Base-by-base conservation (phyloP, 1,139 yeast species). In the Debaryomyces fabryi region DNA sequence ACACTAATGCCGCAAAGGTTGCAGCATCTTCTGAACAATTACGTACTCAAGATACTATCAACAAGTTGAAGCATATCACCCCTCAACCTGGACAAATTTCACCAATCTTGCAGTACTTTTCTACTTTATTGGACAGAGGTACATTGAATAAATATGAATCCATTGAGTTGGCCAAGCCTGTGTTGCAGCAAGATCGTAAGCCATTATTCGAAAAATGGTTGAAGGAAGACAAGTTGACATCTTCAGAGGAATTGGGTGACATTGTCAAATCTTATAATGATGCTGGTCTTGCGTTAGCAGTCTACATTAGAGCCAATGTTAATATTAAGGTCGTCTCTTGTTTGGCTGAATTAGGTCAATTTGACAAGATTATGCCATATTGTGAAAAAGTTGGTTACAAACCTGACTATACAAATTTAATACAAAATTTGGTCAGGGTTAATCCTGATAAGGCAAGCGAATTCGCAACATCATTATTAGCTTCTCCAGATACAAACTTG, bases 361-460 rank as follows among this genome's bases (percentile, higher is more conserved):
- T 91, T 66, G 99, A 92, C 68, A 93, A 92, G 75, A 93, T 95
- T 56, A 72, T 91, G 60, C 97, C 99, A 48, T 95, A 89, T 72
- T 88, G 97, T 69, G 87, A 88, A 69, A 89, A 90, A 73, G 96
- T 87, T 51, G 85, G 85, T 53, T 93, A 86, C 72, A 82, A 83
- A 58, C 98, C 99, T 50, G 96, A 95, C 70, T 95, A 85, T 69
- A 82, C 96, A 45, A 88, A 89, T 54, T 79, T 95, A 71, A 83
- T 95, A 60, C 97, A 96, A 67, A 89, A 90, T 69, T 82, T 95
- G 63, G 85, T 93, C 44, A 84, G 97, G 68, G 85, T 88, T 41
- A 91, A 88, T 64, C 97, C 99, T n/a, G 99, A 95, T 63, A 90
- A 90, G 69, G 99, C 97, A 25, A 89, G 97, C 48, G 99, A 93